These are phyloP conservation scores for Daldinia decipiens DNA, from an alignment of 495 filamentous ascomycete species.

Conservation along the genomic window DNA sequence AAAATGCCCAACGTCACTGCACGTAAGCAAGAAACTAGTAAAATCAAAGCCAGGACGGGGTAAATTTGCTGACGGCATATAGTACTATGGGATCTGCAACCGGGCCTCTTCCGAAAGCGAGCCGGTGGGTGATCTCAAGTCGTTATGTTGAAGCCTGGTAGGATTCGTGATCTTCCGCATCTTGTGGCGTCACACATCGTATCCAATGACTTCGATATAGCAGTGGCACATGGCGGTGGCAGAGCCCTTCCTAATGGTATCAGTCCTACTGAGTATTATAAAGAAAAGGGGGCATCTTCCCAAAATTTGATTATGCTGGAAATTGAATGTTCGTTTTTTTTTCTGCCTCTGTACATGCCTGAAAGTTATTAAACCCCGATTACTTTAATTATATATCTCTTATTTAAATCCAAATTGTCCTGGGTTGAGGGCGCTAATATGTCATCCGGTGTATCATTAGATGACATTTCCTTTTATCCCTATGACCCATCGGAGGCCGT, in stretches of 20 bases:
- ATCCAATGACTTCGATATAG: background rate
- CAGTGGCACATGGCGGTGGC: conserved; percentile 3
- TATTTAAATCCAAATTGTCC: background rate
- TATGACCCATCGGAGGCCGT: conserved; percentile 48
- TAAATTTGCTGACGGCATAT: background rate
- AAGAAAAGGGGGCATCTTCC: background rate
- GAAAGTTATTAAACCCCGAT: background rate
- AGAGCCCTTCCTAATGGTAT: background rate
- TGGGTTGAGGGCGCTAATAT: conserved; percentile 16
- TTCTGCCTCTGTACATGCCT: background rate
- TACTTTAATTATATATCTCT: background rate
- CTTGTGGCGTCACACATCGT: conserved; percentile 5
- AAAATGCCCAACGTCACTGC: conserved; percentile 3
- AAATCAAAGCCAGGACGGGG: background rate
- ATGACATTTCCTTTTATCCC: conserved; percentile 39
- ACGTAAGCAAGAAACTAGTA: conserved; percentile 14
- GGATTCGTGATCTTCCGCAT: conserved; percentile 14
- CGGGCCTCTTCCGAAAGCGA: conserved; percentile 1
- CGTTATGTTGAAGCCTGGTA: conserved; percentile 1
- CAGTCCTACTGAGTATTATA: conserved; percentile 10
- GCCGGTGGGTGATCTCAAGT: background rate
- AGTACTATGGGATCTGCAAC: background rate
- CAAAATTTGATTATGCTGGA: background rate
- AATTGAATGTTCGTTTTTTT: background rate
- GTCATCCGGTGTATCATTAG: conserved; percentile 2